These are phyloP conservation scores for Exophiala sideris DNA, from an alignment of 2,329 filamentous ascomycete species.

Conservation along the genomic window DNA sequence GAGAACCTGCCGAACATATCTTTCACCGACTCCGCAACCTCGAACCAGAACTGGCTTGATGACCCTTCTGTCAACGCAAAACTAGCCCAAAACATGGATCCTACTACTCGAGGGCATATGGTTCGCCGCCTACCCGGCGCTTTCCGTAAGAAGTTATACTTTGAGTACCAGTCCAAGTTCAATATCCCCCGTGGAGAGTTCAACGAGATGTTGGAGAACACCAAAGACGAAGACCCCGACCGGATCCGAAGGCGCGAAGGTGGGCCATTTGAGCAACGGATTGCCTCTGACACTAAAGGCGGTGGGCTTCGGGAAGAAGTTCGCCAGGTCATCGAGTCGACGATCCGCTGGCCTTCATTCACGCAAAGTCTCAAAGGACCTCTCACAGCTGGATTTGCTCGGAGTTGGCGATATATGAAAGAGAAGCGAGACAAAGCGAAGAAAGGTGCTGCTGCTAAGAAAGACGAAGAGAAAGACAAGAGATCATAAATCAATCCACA, in stretches of 20 bases:
- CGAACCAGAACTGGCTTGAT: slow-evolving; percentile 59
- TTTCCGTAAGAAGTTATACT: slow-evolving; percentile 88
- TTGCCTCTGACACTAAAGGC: slow-evolving; percentile 65
- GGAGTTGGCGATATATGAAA: slow-evolving; percentile 69
- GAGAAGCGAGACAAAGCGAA: slow-evolving; percentile 65
- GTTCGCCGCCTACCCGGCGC: slow-evolving; percentile 81
- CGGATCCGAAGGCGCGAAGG: slow-evolving; percentile 72
- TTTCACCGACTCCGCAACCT: slow-evolving; percentile 65
- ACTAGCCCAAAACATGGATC: slow-evolving; percentile 88
- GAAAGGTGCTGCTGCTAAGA: slow-evolving; percentile 20
- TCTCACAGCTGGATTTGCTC: slow-evolving; percentile 70
- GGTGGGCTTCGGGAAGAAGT: slow-evolving; percentile 67
- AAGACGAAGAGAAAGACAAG: slow-evolving; percentile 7
- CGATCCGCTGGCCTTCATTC: slow-evolving; percentile 88
- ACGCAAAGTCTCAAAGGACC: slow-evolving; percentile 81
- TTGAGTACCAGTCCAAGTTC: slow-evolving; percentile 89
- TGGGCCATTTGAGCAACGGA: slow-evolving; percentile 79
- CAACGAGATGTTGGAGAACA: slow-evolving; percentile 75
- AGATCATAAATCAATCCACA: background rate
- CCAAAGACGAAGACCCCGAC: slow-evolving; percentile 61
- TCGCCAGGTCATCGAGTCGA: slow-evolving; percentile 74
- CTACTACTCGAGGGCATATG: slow-evolving; percentile 89
- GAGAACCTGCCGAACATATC: slow-evolving; percentile 83
- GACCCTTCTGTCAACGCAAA: slow-evolving; percentile 62
- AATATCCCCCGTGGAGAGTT: slow-evolving; percentile 81